Evolutionary conservation across 2,329 filamentous ascomycete genomes (phyloP), one percentile per base, ranked within the genome.

Genomic region (Basipetospora chlamydospora): DNA sequence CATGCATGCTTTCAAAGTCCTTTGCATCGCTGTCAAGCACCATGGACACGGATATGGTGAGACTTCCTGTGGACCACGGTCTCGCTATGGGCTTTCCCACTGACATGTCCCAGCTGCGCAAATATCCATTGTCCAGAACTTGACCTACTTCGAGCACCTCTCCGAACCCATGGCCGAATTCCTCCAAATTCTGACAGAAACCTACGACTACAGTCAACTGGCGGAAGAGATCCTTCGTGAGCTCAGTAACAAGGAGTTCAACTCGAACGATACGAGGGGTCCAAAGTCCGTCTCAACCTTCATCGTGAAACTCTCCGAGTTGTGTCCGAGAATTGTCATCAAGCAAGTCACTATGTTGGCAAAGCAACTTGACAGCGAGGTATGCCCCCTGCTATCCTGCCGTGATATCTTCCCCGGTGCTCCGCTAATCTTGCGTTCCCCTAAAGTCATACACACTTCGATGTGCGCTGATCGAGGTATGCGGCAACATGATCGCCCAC

Each of bases 111-210:
- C 48, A 92, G 84, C 83, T 35, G 90, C 90, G 2, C 90, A 98
- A 67, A 96, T 93, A 33, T 93, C 87, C 31, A 93, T 98, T 49
- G 87, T 96, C 38, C 90, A 98, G 56, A 96, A 90, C 52, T 62
- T 98, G 46, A 94, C 90, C 5, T 98, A 98, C 55, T 98, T 96
- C 49, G 90, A 98, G 59, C 90, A 98, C 57, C 63, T 98, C n/a
- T 88, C 90, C 1, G 90, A 98, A 52, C 90, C 90, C 2, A 98
- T 98, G 90, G 90, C 90, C 22, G 92, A 98, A 55, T 94, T 98
- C 49, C 64, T 98, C 4, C 85, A 96, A 49, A 98, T 96, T 49
- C 66, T 98, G 18, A 80, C 87, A 1, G 87, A 96, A 54, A 88
- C 95, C 61, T 98, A 96, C 60, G 90, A 98, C 58, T 93, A 96